Base-by-base conservation (phyloP, 306 rosid species). In the Quercus engelmannii region DNA sequence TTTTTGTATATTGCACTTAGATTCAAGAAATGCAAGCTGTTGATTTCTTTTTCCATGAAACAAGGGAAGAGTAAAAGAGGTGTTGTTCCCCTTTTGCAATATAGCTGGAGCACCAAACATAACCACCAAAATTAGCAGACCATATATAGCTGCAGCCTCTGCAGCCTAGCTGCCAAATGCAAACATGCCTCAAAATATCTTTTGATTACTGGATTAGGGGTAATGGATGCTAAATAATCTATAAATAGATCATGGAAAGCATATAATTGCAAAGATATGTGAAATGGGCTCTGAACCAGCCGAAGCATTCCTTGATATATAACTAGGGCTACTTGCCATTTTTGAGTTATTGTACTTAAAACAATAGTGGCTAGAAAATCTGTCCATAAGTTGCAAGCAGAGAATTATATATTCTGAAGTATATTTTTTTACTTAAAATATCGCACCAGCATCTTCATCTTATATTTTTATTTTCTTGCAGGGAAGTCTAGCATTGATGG, bases 401-500 rank as follows among this genome's bases (percentile, higher is more conserved):
- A 61, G 19, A 58, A 20, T 61, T 69, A 38, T 73, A 76, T 30
- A 35, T 55, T 74, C 26, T 25, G 79, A 82, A 83, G 71, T 1
- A 35, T 5, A 5, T 11, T 70, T 31, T 70, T 79, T 79, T 43
- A 31, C 62, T 38, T 18, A n/a, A 73, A 67, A 79, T 69, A 65
- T 74, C 51, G 71, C 69, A 5, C 56, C 65, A 9, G 19, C 33
- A 14, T 41, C 69, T 83, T 72, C 56, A 13, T 75, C 65, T 49
- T 69, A 23, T 74, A 3, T 62, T 49, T 9, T 58, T 71, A 70
- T 69, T 69, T 61, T 78, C 63, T 69, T 78, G 83, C 85, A 88
- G 97, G 87, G 81, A 83, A 79, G 68, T 69, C 74, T 79, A 74
- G 57, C 88, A 75, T 70, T 41, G 84, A 80, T 75, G 76, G 76